These are phyloP conservation scores for Suhomyces faveliae DNA, from an alignment of 805 yeast genomes.

Conservation along the genomic window DNA sequence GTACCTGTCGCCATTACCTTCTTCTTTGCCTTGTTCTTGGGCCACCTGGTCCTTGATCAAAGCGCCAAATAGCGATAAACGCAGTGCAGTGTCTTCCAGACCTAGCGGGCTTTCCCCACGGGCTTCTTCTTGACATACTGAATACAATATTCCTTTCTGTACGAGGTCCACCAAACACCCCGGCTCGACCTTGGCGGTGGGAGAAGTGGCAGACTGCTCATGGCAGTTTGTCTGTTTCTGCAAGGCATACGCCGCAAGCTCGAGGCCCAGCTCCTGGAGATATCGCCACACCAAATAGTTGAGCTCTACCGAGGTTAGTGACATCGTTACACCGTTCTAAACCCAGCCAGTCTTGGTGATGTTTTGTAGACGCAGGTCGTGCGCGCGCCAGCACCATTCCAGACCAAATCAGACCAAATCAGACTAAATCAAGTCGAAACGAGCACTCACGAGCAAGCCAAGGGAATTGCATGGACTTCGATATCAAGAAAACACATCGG, in stretches of 20 bases:
- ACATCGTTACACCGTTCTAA: constrained; percentile 46
- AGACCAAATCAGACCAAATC: not conserved
- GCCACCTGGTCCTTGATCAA: constrained; percentile 43
- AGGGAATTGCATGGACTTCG: constrained; percentile 28
- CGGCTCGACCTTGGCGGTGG: constrained; percentile 54
- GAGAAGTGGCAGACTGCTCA: constrained; percentile 42
- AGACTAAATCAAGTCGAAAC: too few species aligned
- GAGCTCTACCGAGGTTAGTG: constrained; percentile 76
- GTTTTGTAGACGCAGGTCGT: not conserved
- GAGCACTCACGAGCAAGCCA: too few species aligned
- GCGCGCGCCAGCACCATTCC: not conserved
- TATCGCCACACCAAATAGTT: constrained; percentile 93
- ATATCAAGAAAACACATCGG: constrained; percentile 30
- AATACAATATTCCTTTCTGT: constrained; percentile 80
- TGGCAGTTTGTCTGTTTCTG: constrained; percentile 70
- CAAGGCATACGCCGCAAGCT: constrained; percentile 75
- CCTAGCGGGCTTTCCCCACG: constrained; percentile 20
- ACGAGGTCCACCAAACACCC: constrained; percentile 81
- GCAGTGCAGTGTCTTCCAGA: constrained; percentile 11
- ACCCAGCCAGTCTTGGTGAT: not conserved
- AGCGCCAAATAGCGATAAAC: constrained; percentile 47
- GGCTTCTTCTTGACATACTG: constrained; percentile 64
- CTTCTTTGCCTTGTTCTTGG: constrained; percentile 13
- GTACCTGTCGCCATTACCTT: constrained; percentile 12
- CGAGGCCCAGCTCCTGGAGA: constrained; percentile 79